phyloP scores from a whole-genome alignment of 352 stramenopile genomes.

The Phytopythium oedochilum region DNA sequence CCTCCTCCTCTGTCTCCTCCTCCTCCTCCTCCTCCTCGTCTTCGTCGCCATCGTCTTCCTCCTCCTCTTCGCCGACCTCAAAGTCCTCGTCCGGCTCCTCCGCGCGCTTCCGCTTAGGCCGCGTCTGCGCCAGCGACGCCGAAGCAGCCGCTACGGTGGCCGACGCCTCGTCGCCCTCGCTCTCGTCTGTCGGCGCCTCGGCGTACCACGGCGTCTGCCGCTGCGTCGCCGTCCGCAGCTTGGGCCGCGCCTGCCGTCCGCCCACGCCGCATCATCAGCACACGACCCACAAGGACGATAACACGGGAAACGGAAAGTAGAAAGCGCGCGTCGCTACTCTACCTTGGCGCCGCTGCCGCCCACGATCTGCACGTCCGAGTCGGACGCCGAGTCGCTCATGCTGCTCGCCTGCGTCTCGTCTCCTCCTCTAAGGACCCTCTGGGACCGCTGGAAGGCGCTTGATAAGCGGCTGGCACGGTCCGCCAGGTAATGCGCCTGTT shows the following conservation, averaged over 20 bases:
- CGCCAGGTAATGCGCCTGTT: too few relatives aligned
- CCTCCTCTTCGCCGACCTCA: slow-evolving; percentile 13
- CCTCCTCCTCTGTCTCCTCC: slow-evolving; percentile 17
- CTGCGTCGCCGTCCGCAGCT: slow-evolving; percentile 15
- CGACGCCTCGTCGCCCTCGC: slow-evolving; percentile 32
- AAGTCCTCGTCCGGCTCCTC: slow-evolving; percentile 9
- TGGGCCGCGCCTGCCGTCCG: slow-evolving; percentile 16
- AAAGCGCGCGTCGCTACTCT: too few relatives aligned
- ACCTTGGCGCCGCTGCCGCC: slow-evolving; percentile 1
- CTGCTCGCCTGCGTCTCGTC: neutral
- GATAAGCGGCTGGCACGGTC: too few relatives aligned
- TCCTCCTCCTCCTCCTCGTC: slow-evolving; percentile 5
- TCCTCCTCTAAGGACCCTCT: too few relatives aligned
- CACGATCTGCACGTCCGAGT: slow-evolving; percentile 5
- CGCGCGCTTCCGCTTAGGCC: neutral
- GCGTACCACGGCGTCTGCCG: neutral
- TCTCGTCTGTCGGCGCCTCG: slow-evolving; percentile 17
- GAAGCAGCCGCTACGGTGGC: neutral
- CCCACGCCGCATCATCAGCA: neutral
- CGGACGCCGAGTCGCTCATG: slow-evolving; percentile 6
- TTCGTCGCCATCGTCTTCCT: slow-evolving; percentile 13
- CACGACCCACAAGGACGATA: too few relatives aligned
- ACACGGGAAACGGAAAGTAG: too few relatives aligned
- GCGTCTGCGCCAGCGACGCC: neutral
- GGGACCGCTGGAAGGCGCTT: too few relatives aligned